A percentile compares a stretch with the other conserved stretches of the same genome.
phyloP scores from a whole-genome alignment of 129 eudicot genomes.

The Flaveria bidentis region DNA sequence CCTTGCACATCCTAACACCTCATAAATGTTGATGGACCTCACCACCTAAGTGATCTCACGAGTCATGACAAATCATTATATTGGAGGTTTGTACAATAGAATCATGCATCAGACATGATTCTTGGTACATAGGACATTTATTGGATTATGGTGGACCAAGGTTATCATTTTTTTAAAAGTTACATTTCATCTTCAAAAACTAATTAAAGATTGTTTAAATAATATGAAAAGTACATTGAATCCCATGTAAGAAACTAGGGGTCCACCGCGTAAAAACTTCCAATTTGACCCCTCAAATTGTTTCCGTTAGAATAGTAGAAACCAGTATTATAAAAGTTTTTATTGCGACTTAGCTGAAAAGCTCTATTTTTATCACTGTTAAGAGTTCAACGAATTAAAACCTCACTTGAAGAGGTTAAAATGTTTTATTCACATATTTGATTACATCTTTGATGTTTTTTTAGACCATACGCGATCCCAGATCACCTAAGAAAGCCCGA shows the following conservation, averaged over 20 bases:
- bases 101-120: slow-evolving; percentile 8
- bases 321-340: too few relatives aligned
- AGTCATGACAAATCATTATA: background rate
- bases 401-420: background rate
- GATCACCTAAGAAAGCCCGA: background rate
- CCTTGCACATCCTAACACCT: slow-evolving; percentile 4
- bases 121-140: slow-evolving; percentile 10
- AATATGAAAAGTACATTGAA: background rate
- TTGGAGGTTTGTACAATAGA: slow-evolving; percentile 1
- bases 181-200: background rate
- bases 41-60: background rate
- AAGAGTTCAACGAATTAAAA: too few relatives aligned
- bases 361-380: too few relatives aligned
- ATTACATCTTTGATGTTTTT: background rate
- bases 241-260: background rate
- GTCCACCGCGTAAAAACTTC: too few relatives aligned
- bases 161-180: background rate
- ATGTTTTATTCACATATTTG: background rate
- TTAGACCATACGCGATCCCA: background rate
- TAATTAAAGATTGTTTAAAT: background rate
- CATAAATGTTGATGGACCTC: slow-evolving; percentile 8
- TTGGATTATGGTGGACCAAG: slow-evolving; percentile 1
- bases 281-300: background rate
- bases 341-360: too few relatives aligned
- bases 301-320: too few relatives aligned